Base-by-base conservation (phyloP, 768 basidiomycete genomes). In the Leccinum variicolor region DNA sequence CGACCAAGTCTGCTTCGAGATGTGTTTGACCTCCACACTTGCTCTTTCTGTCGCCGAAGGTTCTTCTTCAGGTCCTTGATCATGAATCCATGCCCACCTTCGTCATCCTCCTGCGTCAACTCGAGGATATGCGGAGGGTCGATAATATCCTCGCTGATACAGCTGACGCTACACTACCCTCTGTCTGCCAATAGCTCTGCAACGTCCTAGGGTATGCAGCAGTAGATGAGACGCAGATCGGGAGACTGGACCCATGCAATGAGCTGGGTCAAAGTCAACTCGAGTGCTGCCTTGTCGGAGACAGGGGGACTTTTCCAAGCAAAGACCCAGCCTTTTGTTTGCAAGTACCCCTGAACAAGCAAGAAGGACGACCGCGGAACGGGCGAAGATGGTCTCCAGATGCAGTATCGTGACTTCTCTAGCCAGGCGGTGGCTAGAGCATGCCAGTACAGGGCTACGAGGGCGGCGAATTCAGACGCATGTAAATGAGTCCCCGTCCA, bases 351-450 rank as follows among this genome's bases (percentile, higher is more conserved):
- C 47, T 86, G 79, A 0, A 86, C 80, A 2, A 83, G 79, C 1
- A 65, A 62, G 56, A 80, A 81, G 2, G 74, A 69, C 3, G 77
- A 79, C 54, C 73, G 68, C 6, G 58, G 55, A 43, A 66, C 47
- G 6, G 61, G 57, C 0, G 58, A 41, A 7, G 58, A 36, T 1
- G 74, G 73, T 13, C 80, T 66, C 85, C 85, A 71, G 64, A 84
- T 69, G 50, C 69, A 66, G 67, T 77, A 79, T 67, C 84, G 69
- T 68, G 80, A 79, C 62, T 79, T 74, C 66, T 91, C 87, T 9
- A 87, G 76, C 86, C 86, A 90, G 9, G 86, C 81, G 0, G 86
- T 90, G 43, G 86, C 81, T 53, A 83, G 83, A 7, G 84, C 82
- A 33, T 87, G 86, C 17, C 87, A 86, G 61, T 89, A 82, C 52